These are phyloP conservation scores for Nakataea oryzae DNA, from an alignment of 2,329 filamentous ascomycete species.

Conservation along the genomic window DNA sequence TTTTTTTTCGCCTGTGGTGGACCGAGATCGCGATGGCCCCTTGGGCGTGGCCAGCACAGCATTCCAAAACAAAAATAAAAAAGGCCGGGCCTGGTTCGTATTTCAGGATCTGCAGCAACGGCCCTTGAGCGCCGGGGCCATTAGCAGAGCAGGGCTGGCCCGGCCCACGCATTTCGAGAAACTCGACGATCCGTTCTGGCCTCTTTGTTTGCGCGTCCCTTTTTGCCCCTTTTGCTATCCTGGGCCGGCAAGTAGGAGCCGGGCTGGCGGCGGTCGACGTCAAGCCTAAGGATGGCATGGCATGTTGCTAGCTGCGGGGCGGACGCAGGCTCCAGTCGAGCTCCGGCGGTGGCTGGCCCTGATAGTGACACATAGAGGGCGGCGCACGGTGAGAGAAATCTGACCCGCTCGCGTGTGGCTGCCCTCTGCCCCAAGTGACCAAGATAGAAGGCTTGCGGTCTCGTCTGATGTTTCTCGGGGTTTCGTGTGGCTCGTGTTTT, in stretches of 20 bases:
- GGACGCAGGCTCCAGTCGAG: not conserved
- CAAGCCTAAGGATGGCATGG: not conserved
- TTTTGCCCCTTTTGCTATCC: not conserved
- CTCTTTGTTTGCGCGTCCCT: not conserved
- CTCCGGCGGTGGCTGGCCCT: not conserved
- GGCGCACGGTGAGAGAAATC: too few species aligned
- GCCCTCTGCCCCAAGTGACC: not conserved
- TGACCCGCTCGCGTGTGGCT: too few species aligned
- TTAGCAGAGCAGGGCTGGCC: too few species aligned
- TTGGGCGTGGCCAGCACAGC: not conserved
- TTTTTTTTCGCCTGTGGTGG: not conserved
- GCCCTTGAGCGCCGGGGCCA: too few species aligned
- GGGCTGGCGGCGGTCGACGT: not conserved
- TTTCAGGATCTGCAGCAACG: not conserved
- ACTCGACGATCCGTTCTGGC: too few species aligned
- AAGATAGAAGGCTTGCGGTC: not conserved
- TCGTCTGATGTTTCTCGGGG: not conserved
- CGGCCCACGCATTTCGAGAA: not conserved
- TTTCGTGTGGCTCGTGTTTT: not conserved
- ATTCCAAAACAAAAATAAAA: too few species aligned
- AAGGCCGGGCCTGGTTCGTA: not conserved
- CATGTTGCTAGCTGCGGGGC: not conserved
- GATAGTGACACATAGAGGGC: too few species aligned
- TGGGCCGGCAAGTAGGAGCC: not conserved
- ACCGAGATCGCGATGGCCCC: not conserved